A percentile compares a stretch with the other conserved stretches of the same genome.
These are phyloP conservation scores for Salix suchowensis DNA, from an alignment of 345 rosid species.

Conservation along the genomic window DNA sequence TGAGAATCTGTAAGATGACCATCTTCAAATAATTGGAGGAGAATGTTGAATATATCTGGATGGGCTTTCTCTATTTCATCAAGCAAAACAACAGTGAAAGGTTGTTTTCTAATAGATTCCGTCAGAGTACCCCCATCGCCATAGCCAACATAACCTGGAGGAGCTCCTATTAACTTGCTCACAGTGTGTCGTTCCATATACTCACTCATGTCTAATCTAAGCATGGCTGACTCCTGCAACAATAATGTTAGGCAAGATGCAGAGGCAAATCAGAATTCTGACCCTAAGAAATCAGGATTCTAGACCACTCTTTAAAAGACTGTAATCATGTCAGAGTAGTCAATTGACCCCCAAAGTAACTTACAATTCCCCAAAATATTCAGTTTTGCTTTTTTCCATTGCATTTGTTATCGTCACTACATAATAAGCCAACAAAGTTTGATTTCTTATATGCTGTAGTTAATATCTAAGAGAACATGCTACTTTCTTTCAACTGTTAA, in stretches of 20 bases:
- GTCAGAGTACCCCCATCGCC: conserved; percentile 94
- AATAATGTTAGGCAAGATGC: conserved; percentile 4
- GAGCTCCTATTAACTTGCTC: conserved; percentile 92
- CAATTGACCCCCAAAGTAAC: not conserved
- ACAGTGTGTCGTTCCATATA: conserved; percentile 98
- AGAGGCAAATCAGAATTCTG: conserved; percentile 10
- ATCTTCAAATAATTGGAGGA: conserved; percentile 94
- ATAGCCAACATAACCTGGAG: conserved; percentile 90
- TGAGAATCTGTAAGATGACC: conserved; percentile 98
- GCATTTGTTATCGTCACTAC: not conserved
- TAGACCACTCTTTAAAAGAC: not conserved
- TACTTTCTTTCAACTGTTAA: not conserved
- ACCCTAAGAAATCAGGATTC: not conserved
- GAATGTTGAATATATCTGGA: conserved; percentile 93
- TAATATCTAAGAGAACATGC: not conserved
- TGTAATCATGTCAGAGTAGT: not conserved
- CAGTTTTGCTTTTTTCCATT: not conserved
- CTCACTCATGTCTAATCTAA: conserved; percentile 99
- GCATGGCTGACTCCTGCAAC: conserved; percentile 80
- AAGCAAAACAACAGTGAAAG: conserved; percentile 81
- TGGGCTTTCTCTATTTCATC: conserved; percentile 51
- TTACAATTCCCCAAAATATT: not conserved
- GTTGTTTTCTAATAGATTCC: conserved; percentile 91
- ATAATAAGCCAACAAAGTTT: not conserved
- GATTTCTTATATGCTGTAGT: not conserved